These are phyloP conservation scores for Petunia hybrid DNA, from an alignment of 305 asterid genomes.

Conservation along the genomic window DNA sequence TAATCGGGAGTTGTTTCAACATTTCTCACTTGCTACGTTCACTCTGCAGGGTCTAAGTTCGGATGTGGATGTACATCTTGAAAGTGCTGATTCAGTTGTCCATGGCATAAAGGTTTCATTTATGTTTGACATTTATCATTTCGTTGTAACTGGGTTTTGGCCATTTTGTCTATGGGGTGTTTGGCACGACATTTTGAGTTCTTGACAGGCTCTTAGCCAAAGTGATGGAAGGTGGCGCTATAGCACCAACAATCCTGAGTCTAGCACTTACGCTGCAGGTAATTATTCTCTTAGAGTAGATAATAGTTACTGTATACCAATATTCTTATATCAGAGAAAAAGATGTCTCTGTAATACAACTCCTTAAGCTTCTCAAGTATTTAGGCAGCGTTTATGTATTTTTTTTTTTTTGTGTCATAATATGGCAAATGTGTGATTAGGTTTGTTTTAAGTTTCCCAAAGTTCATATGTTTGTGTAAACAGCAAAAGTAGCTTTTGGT, in stretches of 20 bases:
- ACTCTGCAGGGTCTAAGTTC: constrained; percentile 72
- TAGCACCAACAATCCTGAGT: constrained; percentile 81
- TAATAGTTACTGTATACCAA: background rate
- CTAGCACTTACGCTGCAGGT: constrained; percentile 95
- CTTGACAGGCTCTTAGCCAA: constrained; percentile 86
- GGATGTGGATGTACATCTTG: constrained; percentile 66
- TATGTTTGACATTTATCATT: constrained; percentile 30
- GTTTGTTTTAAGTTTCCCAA: background rate
- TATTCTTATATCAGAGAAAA: constrained; percentile 16
- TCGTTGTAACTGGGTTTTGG: constrained; percentile 22
- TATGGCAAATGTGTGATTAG: constrained; percentile 20
- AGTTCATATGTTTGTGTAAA: background rate
- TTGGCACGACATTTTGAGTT: constrained; percentile 33
- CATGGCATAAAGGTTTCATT: constrained; percentile 75
- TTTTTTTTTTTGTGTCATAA: constrained; percentile 1
- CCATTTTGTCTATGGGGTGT: background rate
- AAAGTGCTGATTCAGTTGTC: constrained; percentile 68
- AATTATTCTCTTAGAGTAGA: constrained; percentile 23
- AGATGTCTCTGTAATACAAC: constrained; percentile 23
- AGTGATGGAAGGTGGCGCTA: constrained; percentile 99
- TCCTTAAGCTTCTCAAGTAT: constrained; percentile 21
- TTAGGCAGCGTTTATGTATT: background rate
- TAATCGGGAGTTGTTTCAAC: constrained; percentile 5
- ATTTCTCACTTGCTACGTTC: constrained; percentile 20
- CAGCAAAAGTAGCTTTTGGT: constrained; percentile 9